Conservation (phyloP, 345 rosid species). For the Erodium maritimum region DNA sequence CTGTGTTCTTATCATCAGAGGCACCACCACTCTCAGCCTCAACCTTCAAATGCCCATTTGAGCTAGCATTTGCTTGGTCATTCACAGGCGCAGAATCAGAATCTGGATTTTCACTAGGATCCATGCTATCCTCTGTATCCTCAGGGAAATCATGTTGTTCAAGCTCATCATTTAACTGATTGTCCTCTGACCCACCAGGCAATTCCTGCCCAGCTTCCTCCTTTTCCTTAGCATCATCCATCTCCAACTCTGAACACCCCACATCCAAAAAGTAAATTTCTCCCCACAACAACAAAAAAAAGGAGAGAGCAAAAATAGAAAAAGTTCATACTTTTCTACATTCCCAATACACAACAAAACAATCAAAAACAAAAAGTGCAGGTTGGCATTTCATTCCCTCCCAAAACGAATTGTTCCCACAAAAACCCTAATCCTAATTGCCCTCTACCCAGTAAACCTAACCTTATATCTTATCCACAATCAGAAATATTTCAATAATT, state of each 20-base stretch:
- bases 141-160: not conserved
- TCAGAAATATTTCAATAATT: not conserved
- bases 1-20: conserved; percentile 10
- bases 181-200: not conserved
- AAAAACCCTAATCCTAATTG: not conserved
- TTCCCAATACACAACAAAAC: too few relatives aligned
- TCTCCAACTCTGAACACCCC: not conserved
- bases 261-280: not conserved
- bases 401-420: not conserved
- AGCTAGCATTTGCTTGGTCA: conserved; percentile 8
- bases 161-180: not conserved
- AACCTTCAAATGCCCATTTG: conserved; percentile 9
- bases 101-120: not conserved
- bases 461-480: too few relatives aligned
- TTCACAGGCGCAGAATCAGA: conserved; percentile 17
- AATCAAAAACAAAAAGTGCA: not conserved
- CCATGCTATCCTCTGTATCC: not conserved
- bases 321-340: too few relatives aligned
- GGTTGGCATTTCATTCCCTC: not conserved
- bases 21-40: conserved; percentile 4
- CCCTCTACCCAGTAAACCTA: not conserved
- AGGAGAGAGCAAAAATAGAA: too few relatives aligned
- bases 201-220: not conserved
- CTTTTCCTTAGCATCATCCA: not conserved
- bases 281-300: too few relatives aligned